These are phyloP conservation scores for Rubus idaeus DNA, from an alignment of 306 rosid genomes.

Conservation along the genomic window DNA sequence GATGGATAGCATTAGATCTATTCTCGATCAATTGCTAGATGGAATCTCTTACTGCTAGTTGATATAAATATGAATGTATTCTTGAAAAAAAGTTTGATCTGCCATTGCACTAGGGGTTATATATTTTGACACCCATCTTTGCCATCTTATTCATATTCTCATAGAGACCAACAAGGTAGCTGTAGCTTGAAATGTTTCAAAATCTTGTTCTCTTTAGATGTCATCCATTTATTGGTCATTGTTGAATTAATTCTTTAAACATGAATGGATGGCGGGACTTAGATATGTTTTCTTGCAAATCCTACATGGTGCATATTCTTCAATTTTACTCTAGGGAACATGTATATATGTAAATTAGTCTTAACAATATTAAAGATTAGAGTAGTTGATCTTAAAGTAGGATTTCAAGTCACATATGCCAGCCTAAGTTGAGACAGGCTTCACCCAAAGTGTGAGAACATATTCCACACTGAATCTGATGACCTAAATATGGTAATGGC, in stretches of 20 bases:
- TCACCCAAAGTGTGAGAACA: not conserved
- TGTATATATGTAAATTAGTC: not conserved
- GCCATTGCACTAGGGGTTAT: not conserved
- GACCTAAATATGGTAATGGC: no score
- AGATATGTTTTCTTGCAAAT: slow-evolving; percentile 13
- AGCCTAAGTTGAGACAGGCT: not conserved
- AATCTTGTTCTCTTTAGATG: slow-evolving; percentile 6
- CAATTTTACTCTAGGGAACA: not conserved
- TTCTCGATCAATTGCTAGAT: slow-evolving; percentile 8
- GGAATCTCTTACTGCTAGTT: slow-evolving; percentile 10
- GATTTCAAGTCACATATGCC: not conserved
- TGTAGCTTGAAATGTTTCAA: slow-evolving; percentile 1
- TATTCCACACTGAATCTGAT: not conserved
- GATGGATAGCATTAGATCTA: not conserved
- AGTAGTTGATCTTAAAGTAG: not conserved
- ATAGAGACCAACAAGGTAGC: not conserved
- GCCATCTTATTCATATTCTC: slow-evolving; percentile 27
- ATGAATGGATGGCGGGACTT: not conserved
- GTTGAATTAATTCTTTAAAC: slow-evolving; percentile 10
- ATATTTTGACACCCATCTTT: slow-evolving; percentile 1
- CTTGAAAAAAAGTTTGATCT: not conserved
- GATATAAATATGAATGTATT: slow-evolving; percentile 1
- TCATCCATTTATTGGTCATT: not conserved
- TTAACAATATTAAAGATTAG: no score
- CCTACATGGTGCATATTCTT: not conserved